A percentile compares a stretch with the other conserved stretches of the same genome.
These are phyloP conservation scores for Coniochaeta sp. DNA, from an alignment of 2,329 filamentous ascomycete genomes.

Conservation along the genomic window DNA sequence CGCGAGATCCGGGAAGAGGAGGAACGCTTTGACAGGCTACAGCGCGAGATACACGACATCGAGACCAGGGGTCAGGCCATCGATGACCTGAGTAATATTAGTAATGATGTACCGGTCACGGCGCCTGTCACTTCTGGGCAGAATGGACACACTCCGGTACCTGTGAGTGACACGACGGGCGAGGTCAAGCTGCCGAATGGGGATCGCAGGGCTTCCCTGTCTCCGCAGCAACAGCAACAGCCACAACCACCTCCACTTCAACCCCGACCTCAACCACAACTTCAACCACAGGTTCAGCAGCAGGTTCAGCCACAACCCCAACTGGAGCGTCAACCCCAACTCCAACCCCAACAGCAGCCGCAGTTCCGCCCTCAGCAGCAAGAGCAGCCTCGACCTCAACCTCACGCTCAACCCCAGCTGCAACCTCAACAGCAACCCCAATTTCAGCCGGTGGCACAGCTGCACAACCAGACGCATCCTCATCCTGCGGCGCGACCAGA, in stretches of 20 bases:
- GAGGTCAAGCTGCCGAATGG: neutral
- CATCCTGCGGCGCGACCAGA: neutral
- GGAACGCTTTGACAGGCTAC: constrained; percentile 53
- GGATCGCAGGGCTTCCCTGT: neutral
- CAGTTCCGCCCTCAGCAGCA: too few species aligned
- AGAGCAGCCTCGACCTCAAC: too few species aligned
- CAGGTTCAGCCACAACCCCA: constrained; percentile 8
- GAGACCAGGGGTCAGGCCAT: constrained; percentile 34
- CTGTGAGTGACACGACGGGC: neutral
- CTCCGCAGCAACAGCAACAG: neutral
- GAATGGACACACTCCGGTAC: neutral
- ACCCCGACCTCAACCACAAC: neutral
- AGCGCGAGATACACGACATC: constrained; percentile 62
- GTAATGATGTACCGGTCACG: neutral
- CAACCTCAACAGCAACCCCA: too few species aligned
- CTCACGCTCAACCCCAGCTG: too few species aligned
- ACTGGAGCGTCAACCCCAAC: constrained; percentile 8
- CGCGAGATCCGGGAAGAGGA: constrained; percentile 70
- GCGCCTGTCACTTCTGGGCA: neutral
- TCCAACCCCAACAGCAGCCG: constrained; percentile 13
- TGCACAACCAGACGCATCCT: neutral
- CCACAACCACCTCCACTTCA: neutral
- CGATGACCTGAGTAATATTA: constrained; percentile 5
- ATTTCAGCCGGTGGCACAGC: too few species aligned
- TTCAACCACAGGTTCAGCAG: too few species aligned